Evolutionary conservation across 176 grass and related monocot genomes (phyloP), one percentile per base, ranked within the genome.

Genomic region (Eragrostis curvula): DNA sequence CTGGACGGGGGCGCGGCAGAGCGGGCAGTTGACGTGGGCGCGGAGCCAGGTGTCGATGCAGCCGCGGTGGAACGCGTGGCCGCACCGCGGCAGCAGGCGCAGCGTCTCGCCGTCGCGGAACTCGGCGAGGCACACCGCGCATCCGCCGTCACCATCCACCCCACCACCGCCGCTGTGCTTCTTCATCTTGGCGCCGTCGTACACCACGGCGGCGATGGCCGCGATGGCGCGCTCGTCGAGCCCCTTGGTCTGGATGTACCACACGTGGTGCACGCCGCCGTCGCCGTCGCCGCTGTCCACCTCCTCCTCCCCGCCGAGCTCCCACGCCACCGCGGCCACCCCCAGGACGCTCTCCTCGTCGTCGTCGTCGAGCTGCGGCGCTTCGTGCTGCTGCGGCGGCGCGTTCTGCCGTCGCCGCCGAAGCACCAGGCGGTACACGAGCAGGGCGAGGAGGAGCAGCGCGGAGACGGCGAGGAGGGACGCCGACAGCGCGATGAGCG

Each of bases 41-140:
- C 90, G 74, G 36, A 99, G 89, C 96, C 96, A 99, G 8, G 89
- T 88, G 83, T 96, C 89, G 74, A 99, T 96, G 84, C 96, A 99
- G 0, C 49, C 70, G 50, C 90, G 82, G 82, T 99, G 96, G 85
- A 99, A 99, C 11, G 89, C 85, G 89, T 96, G 96, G 13, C 21
- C 57, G 75, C 96, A 99, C 51, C 87, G 88, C 29, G 93, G 93
- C 55, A 96, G 80, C 70, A 96, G 88, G 29, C 96, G 91, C 79
- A 95, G 85, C 61, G 92, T 91, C 76, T 99, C 91, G 24, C 93
- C 96, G 61, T 95, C 85, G 0, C 63, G 79, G 85, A 99, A 99
- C 75, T 96, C 91, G 5, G 87, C 89, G 55, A 95, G 88, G 91
- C 96, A 93, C 21, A 98, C 91, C 30, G 86, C 79, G 85, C 96